Evolutionary conservation across 352 stramenopile species (phyloP).

Genomic region (Phytophthora fragariae): DNA sequence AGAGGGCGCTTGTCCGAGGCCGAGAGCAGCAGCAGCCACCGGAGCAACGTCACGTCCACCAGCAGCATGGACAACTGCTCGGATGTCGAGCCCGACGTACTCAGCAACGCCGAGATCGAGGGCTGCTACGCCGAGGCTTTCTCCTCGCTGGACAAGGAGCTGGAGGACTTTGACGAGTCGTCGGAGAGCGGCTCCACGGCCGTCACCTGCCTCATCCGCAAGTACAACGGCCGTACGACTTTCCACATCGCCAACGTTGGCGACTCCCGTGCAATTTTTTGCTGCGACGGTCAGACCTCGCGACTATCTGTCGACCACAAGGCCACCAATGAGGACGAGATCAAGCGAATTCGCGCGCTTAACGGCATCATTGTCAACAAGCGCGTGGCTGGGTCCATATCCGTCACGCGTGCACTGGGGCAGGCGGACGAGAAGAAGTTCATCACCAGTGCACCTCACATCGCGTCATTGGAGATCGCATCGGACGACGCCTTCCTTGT

Average conservation of each 20-base stretch:
- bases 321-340: conserved; percentile 79
- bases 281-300: conserved; percentile 51
- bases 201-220: conserved; percentile 77
- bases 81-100: conserved; percentile 52
- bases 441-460: conserved; percentile 73
- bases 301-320: conserved; percentile 82
- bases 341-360: conserved; percentile 72
- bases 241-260: conserved; percentile 84
- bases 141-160: conserved; percentile 64
- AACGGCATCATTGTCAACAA: conserved; percentile 89
- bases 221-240: conserved; percentile 60
- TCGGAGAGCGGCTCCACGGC: conserved; percentile 74
- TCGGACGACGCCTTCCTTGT: conserved; percentile 70
- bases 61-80: conserved; percentile 50
- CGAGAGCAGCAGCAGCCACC: conserved; percentile 43
- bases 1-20: conserved; percentile 36
- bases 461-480: conserved; percentile 61
- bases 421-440: conserved; percentile 86
- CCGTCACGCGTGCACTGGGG: conserved; percentile 78
- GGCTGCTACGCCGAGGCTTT: conserved; percentile 71
- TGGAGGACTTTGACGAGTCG: conserved; percentile 75
- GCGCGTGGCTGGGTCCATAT: conserved; percentile 74
- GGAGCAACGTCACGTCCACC: conserved; percentile 57
- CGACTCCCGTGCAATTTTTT: conserved; percentile 81
- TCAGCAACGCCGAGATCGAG: conserved; percentile 69